These are phyloP conservation scores for Corynespora cassiicola DNA, from an alignment of 2,329 filamentous ascomycete species.

Conservation along the genomic window DNA sequence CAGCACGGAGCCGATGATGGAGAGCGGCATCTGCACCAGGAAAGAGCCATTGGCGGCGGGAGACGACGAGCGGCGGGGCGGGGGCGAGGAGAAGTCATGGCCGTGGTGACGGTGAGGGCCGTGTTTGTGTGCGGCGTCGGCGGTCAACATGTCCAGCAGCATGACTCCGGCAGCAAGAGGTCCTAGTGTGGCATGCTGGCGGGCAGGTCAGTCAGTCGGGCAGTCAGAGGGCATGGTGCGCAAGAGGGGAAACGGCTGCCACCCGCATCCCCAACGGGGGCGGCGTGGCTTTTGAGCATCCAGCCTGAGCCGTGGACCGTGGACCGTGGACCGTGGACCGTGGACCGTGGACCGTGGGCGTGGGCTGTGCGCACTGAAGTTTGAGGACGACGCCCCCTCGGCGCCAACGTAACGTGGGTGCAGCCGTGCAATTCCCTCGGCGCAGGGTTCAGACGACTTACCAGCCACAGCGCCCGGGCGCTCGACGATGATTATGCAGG, in stretches of 20 bases:
- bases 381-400: slow-evolving; percentile 23
- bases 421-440: no score
- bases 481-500: slow-evolving; percentile 25
- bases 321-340: no score
- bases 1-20: slow-evolving; percentile 38
- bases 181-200: slow-evolving; percentile 24
- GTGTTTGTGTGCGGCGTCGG: slow-evolving; percentile 41
- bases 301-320: not conserved
- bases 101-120: no score
- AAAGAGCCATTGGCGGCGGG: slow-evolving; percentile 29
- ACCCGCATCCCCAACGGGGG: slow-evolving; percentile 6
- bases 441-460: slow-evolving; percentile 29
- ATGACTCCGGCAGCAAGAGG: slow-evolving; percentile 27
- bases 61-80: slow-evolving; percentile 21
- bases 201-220: slow-evolving; percentile 10
- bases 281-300: slow-evolving; percentile 17
- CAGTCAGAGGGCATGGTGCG: slow-evolving; percentile 12
- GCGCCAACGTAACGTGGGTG: no score
- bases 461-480: slow-evolving; percentile 42
- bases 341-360: no score
- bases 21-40: slow-evolving; percentile 41
- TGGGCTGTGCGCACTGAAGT: slow-evolving; percentile 31
- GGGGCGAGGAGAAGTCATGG: slow-evolving; percentile 35
- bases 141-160: slow-evolving; percentile 47
- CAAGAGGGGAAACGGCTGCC: slow-evolving; percentile 4